Conservation (phyloP, 106 monocot species). For the Phalaenopsis equestris region DNA sequence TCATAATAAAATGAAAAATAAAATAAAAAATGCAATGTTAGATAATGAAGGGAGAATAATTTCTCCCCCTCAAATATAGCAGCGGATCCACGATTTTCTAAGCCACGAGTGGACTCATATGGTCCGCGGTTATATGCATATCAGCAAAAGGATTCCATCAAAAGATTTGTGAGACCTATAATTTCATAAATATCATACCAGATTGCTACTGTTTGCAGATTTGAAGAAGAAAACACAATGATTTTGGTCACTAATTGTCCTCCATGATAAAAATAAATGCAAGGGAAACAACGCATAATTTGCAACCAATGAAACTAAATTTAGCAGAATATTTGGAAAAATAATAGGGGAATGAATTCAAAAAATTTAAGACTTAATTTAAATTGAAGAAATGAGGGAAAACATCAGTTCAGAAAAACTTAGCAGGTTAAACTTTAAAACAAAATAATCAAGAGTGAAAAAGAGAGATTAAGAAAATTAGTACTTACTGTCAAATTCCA, state of each 20-base stretch:
- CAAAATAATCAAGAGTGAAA: background rate
- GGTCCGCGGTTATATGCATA: too few relatives aligned
- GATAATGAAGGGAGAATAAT: too few relatives aligned
- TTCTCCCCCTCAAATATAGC: too few relatives aligned
- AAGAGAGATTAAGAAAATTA: background rate
- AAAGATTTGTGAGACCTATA: background rate
- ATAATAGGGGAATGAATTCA: too few relatives aligned
- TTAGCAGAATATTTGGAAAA: background rate
- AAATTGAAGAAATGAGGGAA: background rate
- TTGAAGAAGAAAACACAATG: background rate
- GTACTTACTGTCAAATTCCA: conserved; percentile 84
- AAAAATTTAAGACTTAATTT: background rate
- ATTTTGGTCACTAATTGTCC: background rate
- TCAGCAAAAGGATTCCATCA: background rate
- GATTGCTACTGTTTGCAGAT: background rate
- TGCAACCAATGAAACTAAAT: background rate
- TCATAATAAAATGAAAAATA: too few relatives aligned
- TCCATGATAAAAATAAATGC: background rate
- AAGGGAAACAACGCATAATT: background rate
- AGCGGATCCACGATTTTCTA: too few relatives aligned
- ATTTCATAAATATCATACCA: conserved; percentile 1
- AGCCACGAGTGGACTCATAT: too few relatives aligned
- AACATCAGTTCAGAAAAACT: too few relatives aligned
- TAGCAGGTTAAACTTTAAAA: background rate
- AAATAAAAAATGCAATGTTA: too few relatives aligned